These are phyloP conservation scores for Annulohypoxylon maeteangense DNA, from an alignment of 495 filamentous ascomycete species.

Conservation along the genomic window DNA sequence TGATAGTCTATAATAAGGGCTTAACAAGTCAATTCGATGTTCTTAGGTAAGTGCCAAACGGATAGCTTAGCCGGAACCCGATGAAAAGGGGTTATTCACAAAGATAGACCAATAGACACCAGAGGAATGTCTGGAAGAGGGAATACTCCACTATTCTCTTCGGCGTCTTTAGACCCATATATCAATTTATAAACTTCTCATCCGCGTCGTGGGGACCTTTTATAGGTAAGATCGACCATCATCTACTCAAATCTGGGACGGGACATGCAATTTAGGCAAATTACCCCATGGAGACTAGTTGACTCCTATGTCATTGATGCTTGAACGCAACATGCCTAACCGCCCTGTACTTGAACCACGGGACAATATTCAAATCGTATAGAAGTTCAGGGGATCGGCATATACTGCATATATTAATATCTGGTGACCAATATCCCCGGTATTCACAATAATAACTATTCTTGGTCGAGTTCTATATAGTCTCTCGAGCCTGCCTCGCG, in stretches of 20 bases:
- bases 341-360: slow-evolving; percentile 1
- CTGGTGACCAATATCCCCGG: neutral
- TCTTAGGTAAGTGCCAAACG: neutral
- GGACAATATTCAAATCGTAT: slow-evolving; percentile 27
- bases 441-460: slow-evolving; percentile 13
- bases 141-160: slow-evolving; percentile 24
- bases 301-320: slow-evolving; percentile 22
- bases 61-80: slow-evolving; percentile 36
- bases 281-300: slow-evolving; percentile 15
- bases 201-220: slow-evolving; percentile 18
- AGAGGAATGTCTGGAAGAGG: slow-evolving; percentile 21
- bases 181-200: slow-evolving; percentile 27
- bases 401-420: slow-evolving; percentile 16
- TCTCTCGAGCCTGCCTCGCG: neutral
- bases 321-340: slow-evolving; percentile 8
- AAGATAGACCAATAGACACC: slow-evolving; percentile 21
- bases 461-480: slow-evolving; percentile 5
- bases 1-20: neutral
- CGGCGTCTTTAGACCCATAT: slow-evolving; percentile 24
- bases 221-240: slow-evolving; percentile 33
- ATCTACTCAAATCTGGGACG: slow-evolving; percentile 17
- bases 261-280: slow-evolving; percentile 40
- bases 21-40: neutral
- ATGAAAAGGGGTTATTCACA: slow-evolving; percentile 24
- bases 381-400: slow-evolving; percentile 27